Evolutionary conservation across 176 grass and related monocot species (phyloP), one percentile per base, ranked within the genome.

Genomic region (Cenchrus fungigraminus): DNA sequence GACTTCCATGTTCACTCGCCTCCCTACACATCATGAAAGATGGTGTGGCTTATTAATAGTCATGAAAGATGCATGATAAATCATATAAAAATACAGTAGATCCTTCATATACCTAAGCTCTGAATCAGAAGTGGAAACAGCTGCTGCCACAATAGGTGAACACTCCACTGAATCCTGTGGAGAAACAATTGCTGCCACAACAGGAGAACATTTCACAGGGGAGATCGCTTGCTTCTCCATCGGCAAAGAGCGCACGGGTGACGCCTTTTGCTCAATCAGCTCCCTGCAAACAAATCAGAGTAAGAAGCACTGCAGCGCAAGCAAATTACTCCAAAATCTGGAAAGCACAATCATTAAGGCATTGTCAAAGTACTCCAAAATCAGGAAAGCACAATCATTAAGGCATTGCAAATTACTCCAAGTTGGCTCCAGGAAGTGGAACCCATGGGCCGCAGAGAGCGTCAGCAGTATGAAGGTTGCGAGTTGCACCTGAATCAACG

Each of bases 11-110:
- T n/a, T 91, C 88, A 34, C 68, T 45, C 61, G 32, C 78, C 54
- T 90, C 88, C 85, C 97, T 98, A 76, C 76, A 76, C 61, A 91
- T 31, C 19, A 65, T 68, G 79, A 86, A 70, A 65, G 45, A 62
- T 60, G 16, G 4, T 44, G 53, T 45, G n/a, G 2, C 55, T 64
- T 68, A 12, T 84, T 91, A 84, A 68, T 34, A 83, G 19, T 31
- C 51, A 91, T 45, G 9, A 8, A 83, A 42, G 50, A 9, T 68
- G 44, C 22, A 80, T 76, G n/a, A 54, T 4, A 58, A 44, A 61
- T 63, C 3, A 12, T 12, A 74, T 29, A 60, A 32, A 64, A 74
- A 69, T 12, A 29, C 9, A 74, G 1, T 45, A 74, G 20, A 76
- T 69, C 76, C 34, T 54, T 79, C 53, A 74, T 46, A 5, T 80